Percentiles rank a stretch among this genome's conserved stretches.
Evolutionary conservation across 495 filamentous ascomycete species (phyloP).

Genomic region (Aspergillus haitiensis): DNA sequence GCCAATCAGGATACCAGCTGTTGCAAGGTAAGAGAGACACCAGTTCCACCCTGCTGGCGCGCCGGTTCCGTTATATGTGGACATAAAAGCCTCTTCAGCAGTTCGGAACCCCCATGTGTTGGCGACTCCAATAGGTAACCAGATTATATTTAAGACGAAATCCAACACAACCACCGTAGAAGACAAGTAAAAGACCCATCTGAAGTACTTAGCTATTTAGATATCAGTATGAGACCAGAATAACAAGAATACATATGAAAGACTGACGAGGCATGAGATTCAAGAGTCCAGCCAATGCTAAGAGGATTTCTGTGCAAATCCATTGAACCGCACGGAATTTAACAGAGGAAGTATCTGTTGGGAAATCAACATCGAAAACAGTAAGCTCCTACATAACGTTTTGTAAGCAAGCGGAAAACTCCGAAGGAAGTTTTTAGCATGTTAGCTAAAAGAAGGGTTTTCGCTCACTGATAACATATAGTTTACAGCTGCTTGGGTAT

Average conservation of each 20-base stretch:
- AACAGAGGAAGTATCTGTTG: conserved; percentile 47
- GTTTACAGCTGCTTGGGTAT: conserved; percentile 54
- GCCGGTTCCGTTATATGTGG: conserved; percentile 58
- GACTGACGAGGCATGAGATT: conserved; percentile 48
- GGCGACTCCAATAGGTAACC: conserved; percentile 54
- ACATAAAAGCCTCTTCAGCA: conserved; percentile 56
- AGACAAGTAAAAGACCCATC: conserved; percentile 50
- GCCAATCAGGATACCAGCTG: conserved; percentile 58
- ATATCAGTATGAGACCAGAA: conserved; percentile 11
- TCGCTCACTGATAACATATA: conserved; percentile 53
- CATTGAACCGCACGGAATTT: conserved; percentile 58
- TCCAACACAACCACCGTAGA: conserved; percentile 52
- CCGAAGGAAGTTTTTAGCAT: not conserved
- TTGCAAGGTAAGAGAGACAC: conserved; percentile 59
- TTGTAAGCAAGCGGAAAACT: not conserved
- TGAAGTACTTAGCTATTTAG: conserved; percentile 41
- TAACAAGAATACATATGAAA: too few relatives aligned
- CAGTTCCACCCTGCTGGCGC: conserved; percentile 58
- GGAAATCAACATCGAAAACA: conserved; percentile 52
- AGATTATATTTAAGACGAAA: conserved; percentile 57
- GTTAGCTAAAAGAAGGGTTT: not conserved
- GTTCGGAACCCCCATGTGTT: conserved; percentile 57
- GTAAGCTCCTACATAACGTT: conserved; percentile 45
- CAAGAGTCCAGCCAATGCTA: conserved; percentile 47
- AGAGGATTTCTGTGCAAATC: conserved; percentile 51